A percentile compares a stretch with the other conserved stretches of the same genome.
Evolutionary conservation across 306 rosid species (phyloP).

Genomic region (Rubus parviflorus): DNA sequence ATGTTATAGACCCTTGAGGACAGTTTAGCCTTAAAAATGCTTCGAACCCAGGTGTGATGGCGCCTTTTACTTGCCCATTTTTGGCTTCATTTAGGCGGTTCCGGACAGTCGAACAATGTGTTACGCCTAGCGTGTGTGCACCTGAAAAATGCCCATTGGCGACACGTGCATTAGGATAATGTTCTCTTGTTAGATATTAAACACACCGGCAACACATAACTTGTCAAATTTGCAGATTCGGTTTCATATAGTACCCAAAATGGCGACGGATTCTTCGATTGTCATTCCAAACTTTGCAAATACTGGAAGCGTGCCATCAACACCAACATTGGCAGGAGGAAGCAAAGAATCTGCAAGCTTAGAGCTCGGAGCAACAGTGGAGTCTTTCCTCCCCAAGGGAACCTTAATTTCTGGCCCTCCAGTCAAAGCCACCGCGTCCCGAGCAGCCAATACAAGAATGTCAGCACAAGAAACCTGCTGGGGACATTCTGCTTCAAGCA

Average conservation of each 20-base stretch:
- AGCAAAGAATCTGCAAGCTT: constrained; percentile 28
- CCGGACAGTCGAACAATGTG: constrained; percentile 30
- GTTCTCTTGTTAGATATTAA: not conserved
- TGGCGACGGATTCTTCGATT: constrained; percentile 34
- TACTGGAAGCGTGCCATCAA: constrained; percentile 32
- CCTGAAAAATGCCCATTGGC: constrained; percentile 6
- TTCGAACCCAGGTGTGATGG: constrained; percentile 25
- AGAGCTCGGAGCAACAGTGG: constrained; percentile 14
- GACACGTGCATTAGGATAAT: not conserved
- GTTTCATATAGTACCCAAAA: constrained; percentile 16
- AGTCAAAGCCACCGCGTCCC: constrained; percentile 33
- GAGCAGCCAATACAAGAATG: constrained; percentile 36
- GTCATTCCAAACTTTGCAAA: constrained; percentile 33
- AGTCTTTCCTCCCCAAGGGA: constrained; percentile 38
- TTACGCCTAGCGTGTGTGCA: constrained; percentile 33
- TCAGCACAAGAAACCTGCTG: constrained; percentile 40
- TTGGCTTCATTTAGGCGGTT: constrained; percentile 21
- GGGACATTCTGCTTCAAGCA: constrained; percentile 32
- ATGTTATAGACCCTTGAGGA: constrained; percentile 16
- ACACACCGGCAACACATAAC: not conserved
- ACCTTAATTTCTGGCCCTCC: constrained; percentile 35
- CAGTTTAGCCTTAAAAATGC: constrained; percentile 27
- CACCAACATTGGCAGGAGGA: constrained; percentile 30
- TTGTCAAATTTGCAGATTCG: not conserved
- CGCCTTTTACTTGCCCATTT: constrained; percentile 13